Evolutionary conservation across 345 rosid genomes (phyloP).

Genomic region (Salix purpurea): DNA sequence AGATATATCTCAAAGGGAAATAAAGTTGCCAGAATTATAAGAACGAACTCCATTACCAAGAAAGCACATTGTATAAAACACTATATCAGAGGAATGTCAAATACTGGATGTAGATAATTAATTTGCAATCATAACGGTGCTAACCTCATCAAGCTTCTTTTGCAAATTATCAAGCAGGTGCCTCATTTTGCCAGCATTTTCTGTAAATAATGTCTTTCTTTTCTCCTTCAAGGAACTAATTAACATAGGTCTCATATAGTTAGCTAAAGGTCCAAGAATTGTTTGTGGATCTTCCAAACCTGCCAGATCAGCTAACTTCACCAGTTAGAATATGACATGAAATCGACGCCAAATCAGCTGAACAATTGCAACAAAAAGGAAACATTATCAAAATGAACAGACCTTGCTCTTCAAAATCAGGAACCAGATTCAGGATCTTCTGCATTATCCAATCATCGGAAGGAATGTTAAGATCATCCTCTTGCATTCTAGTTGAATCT

Average conservation of each 20-base stretch:
- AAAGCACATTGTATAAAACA: neutral
- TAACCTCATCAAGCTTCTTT: slow-evolving; percentile 90
- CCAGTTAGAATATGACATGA: slow-evolving; percentile 5
- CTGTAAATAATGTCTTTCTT: slow-evolving; percentile 77
- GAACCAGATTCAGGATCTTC: slow-evolving; percentile 49
- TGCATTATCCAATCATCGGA: slow-evolving; percentile 75
- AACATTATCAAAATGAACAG: slow-evolving; percentile 6
- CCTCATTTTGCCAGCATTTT: slow-evolving; percentile 78
- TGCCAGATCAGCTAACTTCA: slow-evolving; percentile 33
- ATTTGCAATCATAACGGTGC: slow-evolving; percentile 15
- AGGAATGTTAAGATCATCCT: slow-evolving; percentile 53
- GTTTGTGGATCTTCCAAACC: slow-evolving; percentile 59
- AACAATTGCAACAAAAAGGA: neutral
- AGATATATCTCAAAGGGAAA: slow-evolving; percentile 9
- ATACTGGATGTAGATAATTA: slow-evolving; percentile 3
- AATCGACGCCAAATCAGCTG: slow-evolving; percentile 1
- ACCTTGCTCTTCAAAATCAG: slow-evolving; percentile 93
- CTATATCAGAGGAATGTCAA: neutral
- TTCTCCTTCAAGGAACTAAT: slow-evolving; percentile 68
- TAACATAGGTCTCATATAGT: slow-evolving; percentile 77
- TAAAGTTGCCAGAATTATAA: neutral
- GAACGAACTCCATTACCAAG: slow-evolving; percentile 9
- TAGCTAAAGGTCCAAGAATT: slow-evolving; percentile 57
- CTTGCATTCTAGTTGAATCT: slow-evolving; percentile 51
- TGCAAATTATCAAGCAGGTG: slow-evolving; percentile 74